Evolutionary conservation across 495 filamentous ascomycete genomes (phyloP), one percentile per base, ranked within the genome.

Genomic region (Opeltia flavorubescens): DNA sequence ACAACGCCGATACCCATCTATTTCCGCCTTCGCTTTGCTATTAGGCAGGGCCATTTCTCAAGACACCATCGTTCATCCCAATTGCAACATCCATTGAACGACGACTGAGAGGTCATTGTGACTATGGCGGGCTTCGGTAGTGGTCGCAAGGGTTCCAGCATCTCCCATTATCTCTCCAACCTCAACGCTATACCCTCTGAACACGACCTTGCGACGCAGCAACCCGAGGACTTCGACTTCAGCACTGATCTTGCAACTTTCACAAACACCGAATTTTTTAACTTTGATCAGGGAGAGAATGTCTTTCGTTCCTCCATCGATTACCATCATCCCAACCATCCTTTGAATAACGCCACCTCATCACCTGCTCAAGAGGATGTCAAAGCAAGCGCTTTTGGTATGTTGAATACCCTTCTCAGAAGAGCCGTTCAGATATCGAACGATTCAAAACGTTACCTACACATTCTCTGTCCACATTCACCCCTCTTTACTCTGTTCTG

Each of bases 201-300:
- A 12, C 74, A 83, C 55, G 81, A 86, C 48, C 65, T 77, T 41
- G 70, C 78, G 5, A 55, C 74, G 39, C 77, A 79, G 50, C 63
- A 70, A 33, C 62, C 67, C 47, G 77, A 84, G 27, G 62, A 63
- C 35, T 73, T 77, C 65, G 78, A 72, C 49, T 62, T 77, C 56
- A 81, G 83, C 55, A 74, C 81, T 44, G 86, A 91, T 40, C 72
- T 98, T 38, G 84, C 83, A 25, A 70, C 93, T 53, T 94, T 95
- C 72, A 93, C 87, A 49, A 95, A 95, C 64, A 77, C 85, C 41
- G 81, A 91, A 48, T 96, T 95, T 71, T 85, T 85, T 62, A 88
- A 95, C 63, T 89, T 86, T 59, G 89, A 95, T 58, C 62, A 72
- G 39, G 68, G 71, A 26, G 65, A 65, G 36, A 65, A 67, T 44